Evolutionary conservation across 805 yeast species (phyloP), one percentile per base, ranked within the genome.

Genomic region (Torulaspora delbrueckii): DNA sequence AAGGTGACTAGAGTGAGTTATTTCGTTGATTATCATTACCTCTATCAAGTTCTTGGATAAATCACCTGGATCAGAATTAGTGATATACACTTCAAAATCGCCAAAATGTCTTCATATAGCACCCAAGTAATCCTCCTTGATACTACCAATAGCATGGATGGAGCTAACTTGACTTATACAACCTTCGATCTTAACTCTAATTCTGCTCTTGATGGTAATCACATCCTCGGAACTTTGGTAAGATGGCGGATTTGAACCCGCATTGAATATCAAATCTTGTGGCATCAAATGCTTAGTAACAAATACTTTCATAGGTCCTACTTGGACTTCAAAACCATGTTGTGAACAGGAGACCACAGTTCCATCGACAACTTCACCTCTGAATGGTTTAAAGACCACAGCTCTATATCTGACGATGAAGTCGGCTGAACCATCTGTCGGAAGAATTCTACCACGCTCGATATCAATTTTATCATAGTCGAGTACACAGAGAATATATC

Each of bases 311-410:
- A 93, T 73, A 12, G 99, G 99, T 0, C 99, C 99, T 24, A 93
- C 99, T 67, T 93, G 97, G 31, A 96, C 98, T 65, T 93, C 93
- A 55, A 93, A 88, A 7, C 99, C 99, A 83, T 91, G 85, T 61
- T 80, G 88, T 66, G 85, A 88, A 40, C 95, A 97, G 26, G 87
- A 86, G 10, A 96, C 86, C 12, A 93, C 98, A 19, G 91, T 82
- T 5, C 95, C 99, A 67, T 93, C 99, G 22, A 93, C 98, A 6
- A 93, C 99, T 68, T 93, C 99, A 28, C 98, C 99, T 69, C 93
- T 93, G 71, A 93, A 93, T 4, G 99, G 99, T 61, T 91, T 86
- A 95, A 96, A 93, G 27, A 93, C 97, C 42, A 93, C 90, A 0
- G 99, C 99, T 56, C 96, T 75, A 66, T 93, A 93, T 67, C 88